A percentile compares a stretch with the other conserved stretches of the same genome.
These are phyloP conservation scores for Bruguiera hainesii DNA, from an alignment of 441 rosid genomes.

Conservation along the genomic window DNA sequence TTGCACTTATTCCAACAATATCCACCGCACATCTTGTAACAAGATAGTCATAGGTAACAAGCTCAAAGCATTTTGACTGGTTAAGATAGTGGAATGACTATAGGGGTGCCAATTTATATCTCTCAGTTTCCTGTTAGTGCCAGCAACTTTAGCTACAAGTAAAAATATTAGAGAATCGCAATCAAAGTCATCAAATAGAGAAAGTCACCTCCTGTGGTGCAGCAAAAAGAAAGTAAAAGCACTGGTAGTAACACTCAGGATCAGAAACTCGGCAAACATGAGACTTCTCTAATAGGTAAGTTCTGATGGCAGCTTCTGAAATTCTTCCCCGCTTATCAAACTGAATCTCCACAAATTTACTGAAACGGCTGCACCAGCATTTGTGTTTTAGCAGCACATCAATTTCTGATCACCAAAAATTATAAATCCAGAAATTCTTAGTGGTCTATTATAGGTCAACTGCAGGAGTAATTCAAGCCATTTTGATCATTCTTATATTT, in stretches of 20 bases:
- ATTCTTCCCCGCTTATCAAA: conserved; percentile 98
- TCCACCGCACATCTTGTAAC: conserved; percentile 94
- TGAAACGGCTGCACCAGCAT: conserved; percentile 79
- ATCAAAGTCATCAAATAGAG: neutral
- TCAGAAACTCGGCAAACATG: conserved; percentile 91
- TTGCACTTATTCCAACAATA: conserved; percentile 82
- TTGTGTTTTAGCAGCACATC: conserved; percentile 26
- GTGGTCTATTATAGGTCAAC: neutral
- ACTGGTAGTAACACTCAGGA: conserved; percentile 96
- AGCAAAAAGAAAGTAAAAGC: conserved; percentile 96
- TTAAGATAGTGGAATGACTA: conserved; percentile 85
- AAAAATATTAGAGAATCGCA: conserved; percentile 6
- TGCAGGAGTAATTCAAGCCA: neutral
- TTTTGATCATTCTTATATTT: neutral
- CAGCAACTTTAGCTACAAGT: conserved; percentile 9
- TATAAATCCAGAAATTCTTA: conserved; percentile 9
- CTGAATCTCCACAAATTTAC: conserved; percentile 97
- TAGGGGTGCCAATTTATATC: conserved; percentile 72
- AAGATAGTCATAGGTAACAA: conserved; percentile 84
- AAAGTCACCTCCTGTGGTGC: conserved; percentile 92
- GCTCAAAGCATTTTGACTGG: conserved; percentile 84
- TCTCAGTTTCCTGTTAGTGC: conserved; percentile 68
- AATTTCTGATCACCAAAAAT: conserved; percentile 22
- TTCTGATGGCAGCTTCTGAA: conserved; percentile 90
- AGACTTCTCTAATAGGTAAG: conserved; percentile 93